Conservation (phyloP, 2,329 filamentous ascomycete genomes). For the Aciculosporium take region DNA sequence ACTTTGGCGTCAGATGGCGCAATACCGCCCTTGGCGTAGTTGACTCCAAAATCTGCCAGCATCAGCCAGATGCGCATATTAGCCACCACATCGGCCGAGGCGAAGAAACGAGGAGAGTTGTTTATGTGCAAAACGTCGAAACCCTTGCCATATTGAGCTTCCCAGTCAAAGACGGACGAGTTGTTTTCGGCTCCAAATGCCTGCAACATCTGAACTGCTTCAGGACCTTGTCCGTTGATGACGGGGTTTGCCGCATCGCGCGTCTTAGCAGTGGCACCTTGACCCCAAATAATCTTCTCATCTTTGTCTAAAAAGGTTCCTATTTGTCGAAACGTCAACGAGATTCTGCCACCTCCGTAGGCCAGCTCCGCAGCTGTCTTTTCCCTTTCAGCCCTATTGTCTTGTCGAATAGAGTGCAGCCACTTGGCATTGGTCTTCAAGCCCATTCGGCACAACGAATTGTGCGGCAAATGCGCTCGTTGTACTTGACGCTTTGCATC, state of each 20-base stretch:
- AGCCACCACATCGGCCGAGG: conserved; percentile 29
- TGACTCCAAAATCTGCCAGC: conserved; percentile 32
- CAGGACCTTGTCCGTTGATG: conserved; percentile 52
- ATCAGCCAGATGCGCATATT: conserved; percentile 37
- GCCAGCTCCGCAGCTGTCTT: conserved; percentile 58
- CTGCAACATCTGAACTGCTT: conserved; percentile 54
- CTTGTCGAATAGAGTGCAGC: conserved; percentile 83
- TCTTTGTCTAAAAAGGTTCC: conserved; percentile 63
- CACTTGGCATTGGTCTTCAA: conserved; percentile 69
- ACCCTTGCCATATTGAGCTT: conserved; percentile 57
- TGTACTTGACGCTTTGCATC: conserved; percentile 39
- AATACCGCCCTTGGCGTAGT: conserved; percentile 31
- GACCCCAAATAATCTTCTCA: conserved; percentile 70
- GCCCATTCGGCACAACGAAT: conserved; percentile 76
- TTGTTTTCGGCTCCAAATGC: conserved; percentile 84
- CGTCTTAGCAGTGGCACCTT: conserved; percentile 64
- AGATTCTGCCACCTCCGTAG: conserved; percentile 66
- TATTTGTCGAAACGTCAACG: conserved; percentile 79
- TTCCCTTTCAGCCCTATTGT: conserved; percentile 57
- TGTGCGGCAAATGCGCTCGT: conserved; percentile 67
- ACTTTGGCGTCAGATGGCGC: neutral
- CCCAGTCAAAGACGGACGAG: conserved; percentile 57
- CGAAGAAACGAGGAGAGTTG: conserved; percentile 34
- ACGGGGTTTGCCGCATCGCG: conserved; percentile 45
- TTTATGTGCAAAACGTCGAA: conserved; percentile 70